These are phyloP conservation scores for Fusarium equiseti DNA, from an alignment of 2,329 filamentous ascomycete genomes.

Conservation along the genomic window DNA sequence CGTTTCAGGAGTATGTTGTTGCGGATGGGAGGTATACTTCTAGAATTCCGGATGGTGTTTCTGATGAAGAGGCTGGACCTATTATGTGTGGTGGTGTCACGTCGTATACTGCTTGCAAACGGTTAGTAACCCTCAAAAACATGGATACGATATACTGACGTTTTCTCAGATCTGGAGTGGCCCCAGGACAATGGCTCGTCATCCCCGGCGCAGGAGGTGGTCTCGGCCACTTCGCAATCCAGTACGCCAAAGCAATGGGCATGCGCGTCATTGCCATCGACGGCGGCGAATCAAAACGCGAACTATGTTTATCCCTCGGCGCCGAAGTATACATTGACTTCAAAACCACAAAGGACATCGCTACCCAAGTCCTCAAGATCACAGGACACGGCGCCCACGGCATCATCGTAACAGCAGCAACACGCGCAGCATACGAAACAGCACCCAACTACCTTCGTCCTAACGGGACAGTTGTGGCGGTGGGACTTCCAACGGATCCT, in stretches of 20 bases:
- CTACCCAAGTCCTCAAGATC: slow-evolving; percentile 78
- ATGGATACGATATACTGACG: neutral
- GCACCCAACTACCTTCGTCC: slow-evolving; percentile 85
- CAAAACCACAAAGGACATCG: slow-evolving; percentile 76
- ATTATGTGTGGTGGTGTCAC: slow-evolving; percentile 85
- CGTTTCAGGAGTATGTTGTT: slow-evolving; percentile 89
- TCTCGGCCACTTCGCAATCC: slow-evolving; percentile 78
- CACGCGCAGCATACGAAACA: slow-evolving; percentile 93
- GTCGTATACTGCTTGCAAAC: slow-evolving; percentile 86
- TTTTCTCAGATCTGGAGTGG: slow-evolving; percentile 64
- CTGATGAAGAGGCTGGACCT: slow-evolving; percentile 80
- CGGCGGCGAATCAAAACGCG: slow-evolving; percentile 80
- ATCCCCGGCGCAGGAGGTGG: slow-evolving; percentile 89
- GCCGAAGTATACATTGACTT: slow-evolving; percentile 83
- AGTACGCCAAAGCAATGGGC: slow-evolving; percentile 92
- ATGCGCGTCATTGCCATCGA: slow-evolving; percentile 83
- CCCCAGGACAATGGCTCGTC: slow-evolving; percentile 80
- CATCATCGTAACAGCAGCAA: slow-evolving; percentile 84
- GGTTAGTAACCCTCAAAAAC: slow-evolving; percentile 51
- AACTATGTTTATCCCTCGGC: slow-evolving; percentile 76
- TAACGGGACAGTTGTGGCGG: slow-evolving; percentile 82
- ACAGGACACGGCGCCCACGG: slow-evolving; percentile 86
- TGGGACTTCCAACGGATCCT: slow-evolving; percentile 74
- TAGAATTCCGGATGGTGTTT: slow-evolving; percentile 77
- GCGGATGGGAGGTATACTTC: slow-evolving; percentile 86